phyloP scores from a whole-genome alignment of 78 protist genomes.

The Thecamonas trahens region DNA sequence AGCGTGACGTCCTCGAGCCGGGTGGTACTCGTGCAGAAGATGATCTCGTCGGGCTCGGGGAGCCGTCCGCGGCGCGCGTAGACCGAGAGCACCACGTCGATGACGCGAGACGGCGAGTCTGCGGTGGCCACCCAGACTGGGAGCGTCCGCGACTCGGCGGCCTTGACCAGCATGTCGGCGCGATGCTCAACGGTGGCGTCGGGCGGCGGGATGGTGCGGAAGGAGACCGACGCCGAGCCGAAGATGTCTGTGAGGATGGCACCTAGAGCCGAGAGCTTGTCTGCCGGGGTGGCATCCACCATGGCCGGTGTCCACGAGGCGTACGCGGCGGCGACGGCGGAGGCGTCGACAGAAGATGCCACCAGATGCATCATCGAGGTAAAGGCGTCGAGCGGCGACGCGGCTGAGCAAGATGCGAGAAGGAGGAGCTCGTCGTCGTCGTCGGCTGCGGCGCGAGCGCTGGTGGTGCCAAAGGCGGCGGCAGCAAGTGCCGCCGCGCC shows the following conservation, averaged over 20 bases:
- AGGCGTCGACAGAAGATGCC: too few relatives aligned
- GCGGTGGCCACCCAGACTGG: not conserved
- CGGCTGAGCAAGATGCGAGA: too few relatives aligned
- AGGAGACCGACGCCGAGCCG: not conserved
- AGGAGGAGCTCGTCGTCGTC: too few relatives aligned
- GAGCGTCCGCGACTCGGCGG: not conserved
- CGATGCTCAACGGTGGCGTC: not conserved
- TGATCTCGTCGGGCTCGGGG: not conserved
- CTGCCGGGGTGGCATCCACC: not conserved
- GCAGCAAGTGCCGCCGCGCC: too few relatives aligned
- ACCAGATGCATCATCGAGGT: too few relatives aligned
- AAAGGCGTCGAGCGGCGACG: too few relatives aligned
- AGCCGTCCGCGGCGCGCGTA: not conserved
- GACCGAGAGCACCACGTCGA: not conserved
- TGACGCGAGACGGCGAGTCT: not conserved
- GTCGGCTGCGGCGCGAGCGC: too few relatives aligned
- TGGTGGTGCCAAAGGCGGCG: too few relatives aligned
- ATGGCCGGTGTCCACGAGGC: too few relatives aligned
- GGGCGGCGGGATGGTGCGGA: not conserved
- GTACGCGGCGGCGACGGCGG: too few relatives aligned
- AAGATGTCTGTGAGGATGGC: not conserved
- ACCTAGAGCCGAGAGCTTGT: not conserved
- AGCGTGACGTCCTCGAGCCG: not conserved
- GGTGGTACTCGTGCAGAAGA: not conserved
- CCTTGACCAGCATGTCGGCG: not conserved